Evolutionary conservation across 768 basidiomycete species (phyloP), one percentile per base, ranked within the genome.

Genomic region (Tulasnella sp.): DNA sequence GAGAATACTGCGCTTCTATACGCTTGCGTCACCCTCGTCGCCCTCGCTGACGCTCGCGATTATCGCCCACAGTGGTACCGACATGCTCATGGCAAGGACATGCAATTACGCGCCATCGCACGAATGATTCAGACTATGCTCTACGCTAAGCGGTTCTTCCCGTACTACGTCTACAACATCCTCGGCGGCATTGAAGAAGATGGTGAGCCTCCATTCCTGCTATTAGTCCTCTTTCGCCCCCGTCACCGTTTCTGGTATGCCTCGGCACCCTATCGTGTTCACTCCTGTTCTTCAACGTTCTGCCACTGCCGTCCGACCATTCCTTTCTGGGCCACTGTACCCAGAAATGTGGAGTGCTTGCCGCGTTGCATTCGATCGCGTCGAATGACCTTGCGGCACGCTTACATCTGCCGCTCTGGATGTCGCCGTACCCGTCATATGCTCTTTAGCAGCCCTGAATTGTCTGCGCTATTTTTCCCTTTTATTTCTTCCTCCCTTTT

Each of bases 121-220:
- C 90, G 97, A 77, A 87, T 99, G 80, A 96, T 99, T 76, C 97
- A 99, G 83, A 97, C 96, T 22, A 97, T 99, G 94, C 88, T 99
- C 36, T 99, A 99, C 83, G 92, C 88, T 52, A 91, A 92, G 79
- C 91, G 97, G 72, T 97, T 97, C 86, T 99, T 99, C 89, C 97
- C 97, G 0, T 99, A 93, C 87, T 99, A 97, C 83, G 92, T 97
- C 39, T 96, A 94, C 86, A 96, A 96, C 83, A 95, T 98, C 81
- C 90, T 98, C 40, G 94, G 94, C 72, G 96, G 96, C 64, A 94
- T 97, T 78, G 96, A 98, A 83, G 96, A 96, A 81, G 96, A 97
- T 82, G 96, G 96, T 96, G 81, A 79, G 92, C 87, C 9, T 12
- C 64, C n/a, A 37, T 69, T 76, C 19, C 36, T 37, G 12, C 72